A percentile compares a stretch with the other conserved stretches of the same genome.
These are phyloP conservation scores for Terfezia claveryi DNA, from an alignment of 495 filamentous ascomycete genomes.

Conservation along the genomic window DNA sequence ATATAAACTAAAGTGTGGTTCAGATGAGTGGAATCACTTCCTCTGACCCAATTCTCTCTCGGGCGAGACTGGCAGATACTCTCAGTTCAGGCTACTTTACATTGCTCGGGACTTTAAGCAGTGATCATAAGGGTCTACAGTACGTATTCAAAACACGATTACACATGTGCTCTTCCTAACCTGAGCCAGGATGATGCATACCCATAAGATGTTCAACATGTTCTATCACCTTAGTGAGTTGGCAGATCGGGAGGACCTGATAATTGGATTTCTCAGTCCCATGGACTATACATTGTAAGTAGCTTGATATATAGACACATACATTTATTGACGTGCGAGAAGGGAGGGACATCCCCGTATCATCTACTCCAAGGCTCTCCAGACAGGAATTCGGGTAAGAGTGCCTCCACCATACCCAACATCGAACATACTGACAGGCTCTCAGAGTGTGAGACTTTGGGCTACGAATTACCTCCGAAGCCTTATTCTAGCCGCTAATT, in stretches of 20 bases:
- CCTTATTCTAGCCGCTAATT: conserved; percentile 12
- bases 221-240: conserved; percentile 95
- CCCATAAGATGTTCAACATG: conserved; percentile 97
- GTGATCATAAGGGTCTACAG: conserved; percentile 53
- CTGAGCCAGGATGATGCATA: conserved; percentile 49
- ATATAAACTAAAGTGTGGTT: not conserved
- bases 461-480: conserved; percentile 19
- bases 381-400: conserved; percentile 55
- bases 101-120: conserved; percentile 67
- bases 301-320: not conserved
- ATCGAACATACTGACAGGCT: not conserved
- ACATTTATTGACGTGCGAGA: not conserved
- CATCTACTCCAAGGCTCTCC: conserved; percentile 77
- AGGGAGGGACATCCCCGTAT: conserved; percentile 69
- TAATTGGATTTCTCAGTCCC: conserved; percentile 63
- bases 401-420: not conserved
- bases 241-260: conserved; percentile 68
- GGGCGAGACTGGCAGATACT: conserved; percentile 57
- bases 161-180: not conserved
- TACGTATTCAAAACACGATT: not conserved
- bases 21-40: conserved; percentile 77
- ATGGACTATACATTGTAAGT: conserved; percentile 63
- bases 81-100: conserved; percentile 83
- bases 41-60: conserved; percentile 66
- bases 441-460: conserved; percentile 4